Conservation (phyloP, 2,329 filamentous ascomycete species). For the Diaporthe citri region DNA sequence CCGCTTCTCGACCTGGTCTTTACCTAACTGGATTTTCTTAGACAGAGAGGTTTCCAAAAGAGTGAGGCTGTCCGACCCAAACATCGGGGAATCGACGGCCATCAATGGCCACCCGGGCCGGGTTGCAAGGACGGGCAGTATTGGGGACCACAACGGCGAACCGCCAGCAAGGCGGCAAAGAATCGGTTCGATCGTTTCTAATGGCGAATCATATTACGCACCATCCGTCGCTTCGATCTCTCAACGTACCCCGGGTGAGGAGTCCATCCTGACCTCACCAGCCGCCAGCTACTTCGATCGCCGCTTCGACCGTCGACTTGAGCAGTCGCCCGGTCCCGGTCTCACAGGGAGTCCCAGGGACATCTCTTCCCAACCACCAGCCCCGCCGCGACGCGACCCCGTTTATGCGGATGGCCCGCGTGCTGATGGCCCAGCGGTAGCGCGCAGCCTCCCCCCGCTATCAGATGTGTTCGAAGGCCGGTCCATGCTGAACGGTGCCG, state of each 20-base stretch:
- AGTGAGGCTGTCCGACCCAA: slow-evolving; percentile 58
- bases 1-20: slow-evolving; percentile 13
- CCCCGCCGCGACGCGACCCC: slow-evolving; percentile 42
- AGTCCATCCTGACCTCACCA: slow-evolving; percentile 57
- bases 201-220: slow-evolving; percentile 60
- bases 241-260: slow-evolving; percentile 56
- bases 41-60: slow-evolving; percentile 65
- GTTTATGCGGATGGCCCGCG: slow-evolving; percentile 46
- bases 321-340: slow-evolving; percentile 47
- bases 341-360: slow-evolving; percentile 45
- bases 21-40: slow-evolving; percentile 43
- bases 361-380: slow-evolving; percentile 43
- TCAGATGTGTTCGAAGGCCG: slow-evolving; percentile 62
- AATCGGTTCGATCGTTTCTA: slow-evolving; percentile 61
- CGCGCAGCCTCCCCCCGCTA: slow-evolving; percentile 59
- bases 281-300: slow-evolving; percentile 50
- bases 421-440: slow-evolving; percentile 47
- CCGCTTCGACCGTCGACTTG: slow-evolving; percentile 45
- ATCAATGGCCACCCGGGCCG: slow-evolving; percentile 61
- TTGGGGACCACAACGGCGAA: slow-evolving; percentile 25
- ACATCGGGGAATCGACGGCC: slow-evolving; percentile 48
- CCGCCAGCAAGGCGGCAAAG: slow-evolving; percentile 61
- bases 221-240: slow-evolving; percentile 52
- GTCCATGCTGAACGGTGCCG: slow-evolving; percentile 40
- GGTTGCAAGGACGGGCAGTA: slow-evolving; percentile 48